These are phyloP conservation scores for Cardamine occulta DNA, from an alignment of 345 rosid genomes.

Conservation along the genomic window DNA sequence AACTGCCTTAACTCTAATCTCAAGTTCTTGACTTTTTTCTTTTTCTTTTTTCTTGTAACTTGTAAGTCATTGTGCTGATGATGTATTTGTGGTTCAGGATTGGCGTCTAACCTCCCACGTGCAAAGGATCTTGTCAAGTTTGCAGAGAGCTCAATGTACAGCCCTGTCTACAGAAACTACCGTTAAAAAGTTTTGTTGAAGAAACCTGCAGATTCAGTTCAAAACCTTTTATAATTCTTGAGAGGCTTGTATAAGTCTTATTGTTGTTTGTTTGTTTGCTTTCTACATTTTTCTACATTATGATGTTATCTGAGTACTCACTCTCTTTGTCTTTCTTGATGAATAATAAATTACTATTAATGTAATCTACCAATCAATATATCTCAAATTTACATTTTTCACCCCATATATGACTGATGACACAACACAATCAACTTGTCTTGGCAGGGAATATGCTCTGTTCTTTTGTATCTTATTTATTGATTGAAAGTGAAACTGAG, in stretches of 20 bases:
- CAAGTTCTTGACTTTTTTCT: background rate
- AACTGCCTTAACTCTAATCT: background rate
- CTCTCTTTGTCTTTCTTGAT: slow-evolving; percentile 10
- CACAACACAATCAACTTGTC: background rate
- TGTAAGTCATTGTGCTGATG: slow-evolving; percentile 2
- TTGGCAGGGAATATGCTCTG: background rate
- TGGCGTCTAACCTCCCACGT: slow-evolving; percentile 89
- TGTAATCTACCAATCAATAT: background rate
- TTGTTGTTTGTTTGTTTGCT: slow-evolving; percentile 30
- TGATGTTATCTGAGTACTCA: slow-evolving; percentile 15
- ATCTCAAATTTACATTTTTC: background rate
- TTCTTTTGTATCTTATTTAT: background rate
- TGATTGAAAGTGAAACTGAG: background rate
- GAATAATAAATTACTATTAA: background rate
- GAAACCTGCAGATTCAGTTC: slow-evolving; percentile 22
- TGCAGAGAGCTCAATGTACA: slow-evolving; percentile 97
- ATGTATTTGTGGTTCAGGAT: slow-evolving; percentile 51
- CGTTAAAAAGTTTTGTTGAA: slow-evolving; percentile 55
- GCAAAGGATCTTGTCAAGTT: slow-evolving; percentile 75
- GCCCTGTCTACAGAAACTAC: slow-evolving; percentile 76
- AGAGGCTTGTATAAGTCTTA: slow-evolving; percentile 32
- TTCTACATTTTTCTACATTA: background rate
- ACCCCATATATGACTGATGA: too few relatives aligned
- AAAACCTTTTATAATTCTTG: slow-evolving; percentile 8
- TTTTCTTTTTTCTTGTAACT: background rate